A percentile compares a stretch with the other conserved stretches of the same genome.
phyloP scores from a whole-genome alignment of 805 yeast species.

The Barnettozyma salicaria region DNA sequence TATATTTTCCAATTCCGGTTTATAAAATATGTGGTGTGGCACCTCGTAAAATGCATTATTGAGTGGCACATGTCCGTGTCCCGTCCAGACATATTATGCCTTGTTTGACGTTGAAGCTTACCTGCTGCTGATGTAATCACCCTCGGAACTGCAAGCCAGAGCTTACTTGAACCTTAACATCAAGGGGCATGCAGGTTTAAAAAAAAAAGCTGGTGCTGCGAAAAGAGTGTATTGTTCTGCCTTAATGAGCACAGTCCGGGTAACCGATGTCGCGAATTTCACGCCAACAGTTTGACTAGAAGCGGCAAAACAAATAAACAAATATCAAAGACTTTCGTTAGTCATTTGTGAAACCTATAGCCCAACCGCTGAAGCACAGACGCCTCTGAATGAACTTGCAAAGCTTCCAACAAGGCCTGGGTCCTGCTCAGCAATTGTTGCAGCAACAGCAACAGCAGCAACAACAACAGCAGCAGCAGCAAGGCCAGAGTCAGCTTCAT shows the following conservation, averaged over 20 bases:
- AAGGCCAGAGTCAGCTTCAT: conserved; percentile 16
- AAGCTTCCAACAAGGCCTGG: conserved; percentile 23
- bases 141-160: too few relatives aligned
- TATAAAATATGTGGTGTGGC: too few relatives aligned
- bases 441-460: conserved; percentile 23
- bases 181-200: too few relatives aligned
- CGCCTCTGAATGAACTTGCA: conserved; percentile 19
- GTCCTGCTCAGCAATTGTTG: conserved; percentile 24
- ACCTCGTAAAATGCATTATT: too few relatives aligned
- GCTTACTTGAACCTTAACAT: too few relatives aligned
- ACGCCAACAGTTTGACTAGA: conserved; percentile 1
- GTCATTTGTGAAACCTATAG: not conserved
- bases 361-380: not conserved
- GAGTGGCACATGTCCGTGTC: too few relatives aligned
- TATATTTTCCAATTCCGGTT: too few relatives aligned
- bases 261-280: not conserved
- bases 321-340: not conserved
- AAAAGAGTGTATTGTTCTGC: not conserved
- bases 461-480: conserved; percentile 19
- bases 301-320: conserved; percentile 7
- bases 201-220: not conserved
- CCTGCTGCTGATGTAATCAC: too few relatives aligned
- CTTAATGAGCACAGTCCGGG: not conserved
- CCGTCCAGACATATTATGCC: too few relatives aligned
- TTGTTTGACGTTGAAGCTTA: too few relatives aligned